Evolutionary conservation across 192 early-diverging fungal genomes (phyloP).

Genomic region (Pilobolus umbonatus): DNA sequence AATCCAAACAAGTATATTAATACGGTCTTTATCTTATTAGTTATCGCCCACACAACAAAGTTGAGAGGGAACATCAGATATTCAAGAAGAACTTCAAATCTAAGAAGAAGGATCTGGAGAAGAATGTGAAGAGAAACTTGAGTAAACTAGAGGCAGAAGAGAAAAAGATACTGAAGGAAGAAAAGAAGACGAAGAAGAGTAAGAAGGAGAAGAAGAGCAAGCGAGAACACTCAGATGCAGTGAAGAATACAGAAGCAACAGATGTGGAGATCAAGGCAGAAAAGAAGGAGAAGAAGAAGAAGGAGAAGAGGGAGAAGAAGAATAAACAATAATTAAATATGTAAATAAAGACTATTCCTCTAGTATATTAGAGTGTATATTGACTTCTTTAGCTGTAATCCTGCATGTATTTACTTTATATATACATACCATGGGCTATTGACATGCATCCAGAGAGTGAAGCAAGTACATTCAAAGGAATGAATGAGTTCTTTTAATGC

Average conservation of each 20-base stretch:
- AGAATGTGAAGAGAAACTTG: slow-evolving; percentile 1
- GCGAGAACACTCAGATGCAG: too few species aligned
- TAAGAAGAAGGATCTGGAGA: slow-evolving; percentile 14
- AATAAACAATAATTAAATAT: too few species aligned
- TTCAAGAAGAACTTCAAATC: slow-evolving; percentile 23
- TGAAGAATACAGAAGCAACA: too few species aligned
- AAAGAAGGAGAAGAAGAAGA: not conserved
- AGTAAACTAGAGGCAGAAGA: not conserved
- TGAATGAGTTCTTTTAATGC: too few species aligned
- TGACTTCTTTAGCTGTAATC: too few species aligned
- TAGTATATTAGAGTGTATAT: too few species aligned
- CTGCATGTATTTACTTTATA: too few species aligned
- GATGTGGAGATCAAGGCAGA: not conserved
- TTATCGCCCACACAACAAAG: slow-evolving; percentile 46
- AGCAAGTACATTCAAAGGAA: too few species aligned
- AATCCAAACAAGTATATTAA: not conserved
- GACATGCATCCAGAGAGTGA: too few species aligned
- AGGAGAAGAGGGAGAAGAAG: not conserved
- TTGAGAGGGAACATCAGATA: slow-evolving; percentile 36
- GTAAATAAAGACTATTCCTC: too few species aligned
- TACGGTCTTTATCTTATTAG: slow-evolving; percentile 13
- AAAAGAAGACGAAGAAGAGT: not conserved
- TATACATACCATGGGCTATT: too few species aligned
- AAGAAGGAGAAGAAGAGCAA: not conserved
- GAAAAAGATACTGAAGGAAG: not conserved